phyloP scores from a whole-genome alignment of 2,329 filamentous ascomycete species.

The Trichophyton simii region DNA sequence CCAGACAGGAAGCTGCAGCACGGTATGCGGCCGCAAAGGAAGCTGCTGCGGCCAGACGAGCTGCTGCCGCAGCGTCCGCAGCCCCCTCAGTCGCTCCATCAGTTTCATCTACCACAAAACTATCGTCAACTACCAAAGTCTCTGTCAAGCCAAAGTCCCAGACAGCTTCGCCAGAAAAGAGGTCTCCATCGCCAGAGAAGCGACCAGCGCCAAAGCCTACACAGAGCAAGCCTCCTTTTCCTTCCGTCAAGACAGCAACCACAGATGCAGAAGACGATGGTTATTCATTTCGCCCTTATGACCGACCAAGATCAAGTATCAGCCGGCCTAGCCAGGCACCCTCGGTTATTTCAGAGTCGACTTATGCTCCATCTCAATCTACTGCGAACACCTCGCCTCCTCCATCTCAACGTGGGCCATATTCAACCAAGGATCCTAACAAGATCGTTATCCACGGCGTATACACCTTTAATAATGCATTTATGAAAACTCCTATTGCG shows the following conservation, averaged over 20 bases:
- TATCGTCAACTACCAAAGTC: conserved; percentile 14
- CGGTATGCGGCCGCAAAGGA: conserved; percentile 23
- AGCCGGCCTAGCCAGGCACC: conserved; percentile 41
- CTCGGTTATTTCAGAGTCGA: conserved; percentile 68
- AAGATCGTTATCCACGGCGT: conserved; percentile 94
- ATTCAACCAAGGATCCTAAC: conserved; percentile 78
- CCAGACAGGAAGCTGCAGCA: conserved; percentile 15
- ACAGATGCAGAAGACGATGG: conserved; percentile 48
- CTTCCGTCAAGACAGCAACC: conserved; percentile 27
- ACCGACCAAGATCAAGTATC: conserved; percentile 48
- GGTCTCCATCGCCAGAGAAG: not conserved
- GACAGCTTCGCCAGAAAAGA: conserved; percentile 31
- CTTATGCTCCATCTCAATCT: conserved; percentile 72
- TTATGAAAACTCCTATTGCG: conserved; percentile 76
- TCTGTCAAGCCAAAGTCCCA: conserved; percentile 19
- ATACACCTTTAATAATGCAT: conserved; percentile 83
- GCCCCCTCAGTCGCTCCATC: conserved; percentile 19
- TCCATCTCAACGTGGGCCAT: conserved; percentile 62
- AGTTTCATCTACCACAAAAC: conserved; percentile 19
- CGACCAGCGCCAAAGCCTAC: conserved; percentile 9
- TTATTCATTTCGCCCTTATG: conserved; percentile 67
- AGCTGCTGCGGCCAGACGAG: conserved; percentile 23
- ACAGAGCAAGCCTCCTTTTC: conserved; percentile 9
- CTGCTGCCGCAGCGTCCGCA: conserved; percentile 26
- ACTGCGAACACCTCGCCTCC: conserved; percentile 76